Evolutionary conservation across 371 early-diverging fungal genomes (phyloP).

Genomic region (Apophysomyces elegans): DNA sequence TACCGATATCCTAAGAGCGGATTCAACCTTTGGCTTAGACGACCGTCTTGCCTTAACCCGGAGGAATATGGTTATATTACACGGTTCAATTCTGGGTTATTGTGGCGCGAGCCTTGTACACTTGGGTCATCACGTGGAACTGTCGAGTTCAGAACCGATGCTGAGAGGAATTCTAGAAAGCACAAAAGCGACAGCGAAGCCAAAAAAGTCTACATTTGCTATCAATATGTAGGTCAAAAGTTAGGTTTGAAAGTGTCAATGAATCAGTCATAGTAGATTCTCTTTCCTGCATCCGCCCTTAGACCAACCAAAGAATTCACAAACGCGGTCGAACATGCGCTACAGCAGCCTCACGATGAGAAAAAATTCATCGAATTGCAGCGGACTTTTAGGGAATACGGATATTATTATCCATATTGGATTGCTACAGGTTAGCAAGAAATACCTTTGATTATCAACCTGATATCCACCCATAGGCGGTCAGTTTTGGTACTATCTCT

Average conservation of each 20-base stretch:
- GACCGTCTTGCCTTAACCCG: not conserved
- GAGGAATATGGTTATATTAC: not conserved
- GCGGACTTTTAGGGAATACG: not conserved
- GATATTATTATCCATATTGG: constrained; percentile 4
- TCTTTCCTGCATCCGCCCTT: not conserved
- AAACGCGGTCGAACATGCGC: not conserved
- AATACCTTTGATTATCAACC: too few species aligned
- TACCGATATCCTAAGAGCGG: not conserved
- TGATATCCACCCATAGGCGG: not conserved
- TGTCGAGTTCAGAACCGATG: too few species aligned
- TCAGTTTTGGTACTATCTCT: not conserved
- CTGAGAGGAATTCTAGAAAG: too few species aligned
- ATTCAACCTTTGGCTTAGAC: not conserved
- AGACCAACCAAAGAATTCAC: not conserved
- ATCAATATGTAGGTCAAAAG: not conserved
- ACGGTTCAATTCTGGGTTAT: too few species aligned
- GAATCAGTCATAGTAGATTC: not conserved
- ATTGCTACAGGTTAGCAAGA: not conserved
- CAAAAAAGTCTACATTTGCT: not conserved
- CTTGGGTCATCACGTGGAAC: too few species aligned
- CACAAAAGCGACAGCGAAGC: too few species aligned
- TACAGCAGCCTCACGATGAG: not conserved
- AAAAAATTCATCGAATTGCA: not conserved
- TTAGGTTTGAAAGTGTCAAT: not conserved
- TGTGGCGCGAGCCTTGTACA: too few species aligned